These are phyloP conservation scores for Andrographis paniculata DNA, from an alignment of 305 asterid species.

Conservation along the genomic window DNA sequence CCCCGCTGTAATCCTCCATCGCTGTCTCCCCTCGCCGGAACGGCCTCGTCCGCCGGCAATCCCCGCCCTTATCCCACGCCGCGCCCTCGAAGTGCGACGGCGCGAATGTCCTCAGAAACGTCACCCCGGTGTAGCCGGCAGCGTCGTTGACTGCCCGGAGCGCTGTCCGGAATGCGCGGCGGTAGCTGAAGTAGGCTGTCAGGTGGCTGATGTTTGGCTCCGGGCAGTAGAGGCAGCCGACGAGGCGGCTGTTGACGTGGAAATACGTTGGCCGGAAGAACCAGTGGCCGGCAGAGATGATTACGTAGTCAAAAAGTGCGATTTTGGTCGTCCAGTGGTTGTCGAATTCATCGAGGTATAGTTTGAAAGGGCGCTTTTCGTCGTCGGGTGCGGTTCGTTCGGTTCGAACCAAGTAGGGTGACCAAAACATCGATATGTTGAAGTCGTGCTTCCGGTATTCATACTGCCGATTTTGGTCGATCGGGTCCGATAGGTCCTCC, in stretches of 20 bases:
- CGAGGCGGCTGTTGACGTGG: conserved; percentile 31
- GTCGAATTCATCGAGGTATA: conserved; percentile 50
- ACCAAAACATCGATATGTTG: conserved; percentile 68
- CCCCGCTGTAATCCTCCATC: conserved; percentile 42
- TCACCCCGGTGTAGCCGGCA: conserved; percentile 43
- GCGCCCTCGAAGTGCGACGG: conserved; percentile 90
- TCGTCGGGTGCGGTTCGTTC: conserved; percentile 30
- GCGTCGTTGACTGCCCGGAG: background rate
- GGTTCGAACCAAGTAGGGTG: conserved; percentile 50
- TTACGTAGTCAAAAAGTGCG: conserved; percentile 31
- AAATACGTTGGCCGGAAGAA: conserved; percentile 52
- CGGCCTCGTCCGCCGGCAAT: conserved; percentile 57
- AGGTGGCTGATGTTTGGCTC: conserved; percentile 38
- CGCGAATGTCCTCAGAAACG: conserved; percentile 55
- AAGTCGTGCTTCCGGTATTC: conserved; percentile 55
- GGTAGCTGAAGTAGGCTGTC: conserved; percentile 52
- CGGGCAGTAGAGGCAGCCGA: conserved; percentile 68
- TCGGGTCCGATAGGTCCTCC: conserved; percentile 29
- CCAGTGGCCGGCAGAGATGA: conserved; percentile 72
- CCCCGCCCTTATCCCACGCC: conserved; percentile 76
- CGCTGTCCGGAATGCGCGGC: conserved; percentile 66
- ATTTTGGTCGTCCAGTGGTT: conserved; percentile 29
- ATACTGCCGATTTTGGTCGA: conserved; percentile 50
- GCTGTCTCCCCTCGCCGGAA: conserved; percentile 32
- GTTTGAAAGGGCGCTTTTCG: conserved; percentile 39